These are phyloP conservation scores for Trametes villosa DNA, from an alignment of 768 basidiomycete genomes.

Conservation along the genomic window DNA sequence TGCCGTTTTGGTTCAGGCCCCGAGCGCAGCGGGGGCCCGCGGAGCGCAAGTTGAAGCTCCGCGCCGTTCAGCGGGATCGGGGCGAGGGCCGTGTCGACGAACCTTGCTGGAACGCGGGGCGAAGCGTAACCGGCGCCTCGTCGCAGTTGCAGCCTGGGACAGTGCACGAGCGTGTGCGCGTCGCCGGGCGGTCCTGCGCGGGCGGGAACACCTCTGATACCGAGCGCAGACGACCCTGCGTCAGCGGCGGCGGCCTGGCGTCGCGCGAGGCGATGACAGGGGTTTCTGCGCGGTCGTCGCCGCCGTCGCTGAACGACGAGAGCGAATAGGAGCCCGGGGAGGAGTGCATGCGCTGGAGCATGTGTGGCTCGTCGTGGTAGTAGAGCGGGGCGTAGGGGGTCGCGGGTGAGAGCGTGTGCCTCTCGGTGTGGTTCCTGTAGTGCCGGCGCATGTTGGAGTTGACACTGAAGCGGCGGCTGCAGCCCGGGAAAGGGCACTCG, in stretches of 20 bases:
- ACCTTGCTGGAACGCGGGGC: conserved; percentile 20
- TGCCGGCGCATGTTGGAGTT: conserved; percentile 87
- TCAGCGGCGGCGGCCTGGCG: neutral
- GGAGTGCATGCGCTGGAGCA: conserved; percentile 8
- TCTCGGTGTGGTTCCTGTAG: conserved; percentile 61
- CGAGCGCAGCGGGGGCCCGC: neutral
- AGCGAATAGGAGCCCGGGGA: conserved; percentile 10
- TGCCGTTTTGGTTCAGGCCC: neutral
- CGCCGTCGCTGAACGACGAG: conserved; percentile 16
- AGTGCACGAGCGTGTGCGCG: conserved; percentile 18
- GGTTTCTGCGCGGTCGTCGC: conserved; percentile 7
- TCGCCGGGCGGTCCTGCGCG: neutral
- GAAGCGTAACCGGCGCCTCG: conserved; percentile 16
- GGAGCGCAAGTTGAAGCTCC: neutral
- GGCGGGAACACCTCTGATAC: conserved; percentile 13
- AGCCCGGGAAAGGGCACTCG: conserved; percentile 73
- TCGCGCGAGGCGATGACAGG: neutral
- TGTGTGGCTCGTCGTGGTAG: neutral
- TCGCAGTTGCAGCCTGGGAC: conserved; percentile 17
- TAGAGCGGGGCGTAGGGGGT: neutral
- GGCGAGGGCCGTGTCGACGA: neutral
- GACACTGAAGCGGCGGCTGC: conserved; percentile 79
- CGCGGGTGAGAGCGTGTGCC: neutral
- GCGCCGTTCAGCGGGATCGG: neutral
- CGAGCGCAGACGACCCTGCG: conserved; percentile 11